These are phyloP conservation scores for Amoeboradix gromovi DNA, from an alignment of 371 early-diverging fungal species.

Conservation along the genomic window DNA sequence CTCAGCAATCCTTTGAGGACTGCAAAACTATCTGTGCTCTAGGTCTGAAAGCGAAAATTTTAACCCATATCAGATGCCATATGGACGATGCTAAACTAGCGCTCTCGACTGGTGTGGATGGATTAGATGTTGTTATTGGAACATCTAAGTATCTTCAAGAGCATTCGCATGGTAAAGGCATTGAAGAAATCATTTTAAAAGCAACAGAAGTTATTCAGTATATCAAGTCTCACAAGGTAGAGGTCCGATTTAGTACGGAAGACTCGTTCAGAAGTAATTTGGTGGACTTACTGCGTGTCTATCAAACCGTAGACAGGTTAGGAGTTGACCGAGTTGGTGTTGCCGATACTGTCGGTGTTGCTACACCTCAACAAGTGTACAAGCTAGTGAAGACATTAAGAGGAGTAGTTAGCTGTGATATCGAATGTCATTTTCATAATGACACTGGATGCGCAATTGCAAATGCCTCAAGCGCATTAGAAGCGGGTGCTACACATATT, in stretches of 20 bases:
- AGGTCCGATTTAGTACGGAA: constrained; percentile 83
- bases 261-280: constrained; percentile 85
- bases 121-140: constrained; percentile 82
- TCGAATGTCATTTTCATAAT: constrained; percentile 91
- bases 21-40: constrained; percentile 58
- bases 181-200: constrained; percentile 67
- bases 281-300: constrained; percentile 68
- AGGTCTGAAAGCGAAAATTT: constrained; percentile 79
- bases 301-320: constrained; percentile 68
- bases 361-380: constrained; percentile 83
- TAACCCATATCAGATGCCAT: constrained; percentile 81
- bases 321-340: constrained; percentile 91
- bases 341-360: constrained; percentile 90
- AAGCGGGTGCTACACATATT: constrained; percentile 88
- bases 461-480: constrained; percentile 75
- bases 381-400: constrained; percentile 77
- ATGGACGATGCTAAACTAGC: constrained; percentile 87
- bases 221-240: constrained; percentile 71
- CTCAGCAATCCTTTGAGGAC: constrained; percentile 66
- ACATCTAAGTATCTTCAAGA: constrained; percentile 70
- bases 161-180: constrained; percentile 88
- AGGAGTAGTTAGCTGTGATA: constrained; percentile 74
- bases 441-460: constrained; percentile 94
- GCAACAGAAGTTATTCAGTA: constrained; percentile 76
- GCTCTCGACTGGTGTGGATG: constrained; percentile 75